These are phyloP conservation scores for Emmonsiellopsis sp. DNA, from an alignment of 2,329 filamentous ascomycete genomes.

Conservation along the genomic window DNA sequence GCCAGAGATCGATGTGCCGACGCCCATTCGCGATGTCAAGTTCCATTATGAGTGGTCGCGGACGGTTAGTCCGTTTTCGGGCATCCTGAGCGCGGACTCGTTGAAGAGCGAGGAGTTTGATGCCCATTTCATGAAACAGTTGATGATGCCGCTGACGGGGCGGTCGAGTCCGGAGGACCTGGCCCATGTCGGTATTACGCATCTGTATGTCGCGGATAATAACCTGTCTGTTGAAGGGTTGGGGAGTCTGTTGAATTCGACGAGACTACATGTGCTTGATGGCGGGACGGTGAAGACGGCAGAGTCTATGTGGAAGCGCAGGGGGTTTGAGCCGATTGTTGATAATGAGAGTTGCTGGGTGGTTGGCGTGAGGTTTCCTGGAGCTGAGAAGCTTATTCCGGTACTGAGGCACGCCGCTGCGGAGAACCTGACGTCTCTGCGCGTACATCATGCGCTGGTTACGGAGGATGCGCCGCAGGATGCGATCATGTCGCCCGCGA, in stretches of 20 bases:
- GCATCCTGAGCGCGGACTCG: conserved; percentile 28
- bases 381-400: conserved; percentile 46
- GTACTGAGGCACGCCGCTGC: conserved; percentile 38
- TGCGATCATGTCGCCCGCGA: conserved; percentile 12
- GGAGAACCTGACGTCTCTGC: conserved; percentile 43
- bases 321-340: not conserved
- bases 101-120: conserved; percentile 42
- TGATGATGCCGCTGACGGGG: conserved; percentile 42
- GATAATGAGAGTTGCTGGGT: conserved; percentile 1
- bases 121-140: conserved; percentile 38
- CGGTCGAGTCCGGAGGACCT: conserved; percentile 48
- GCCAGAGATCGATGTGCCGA: not conserved
- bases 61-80: conserved; percentile 20
- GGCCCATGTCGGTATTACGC: conserved; percentile 47
- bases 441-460: conserved; percentile 46
- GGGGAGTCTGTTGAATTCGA: conserved; percentile 42
- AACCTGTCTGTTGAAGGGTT: conserved; percentile 46
- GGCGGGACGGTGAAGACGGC: conserved; percentile 35
- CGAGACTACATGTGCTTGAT: conserved; percentile 46
- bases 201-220: conserved; percentile 51
- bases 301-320: conserved; percentile 6
- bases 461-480: conserved; percentile 36
- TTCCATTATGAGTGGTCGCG: conserved; percentile 10
- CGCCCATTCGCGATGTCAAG: conserved; percentile 15
- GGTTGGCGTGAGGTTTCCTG: conserved; percentile 28